Evolutionary conservation across 129 eudicot genomes (phyloP), one percentile per base, ranked within the genome.

Genomic region (Lactuca saligna): DNA sequence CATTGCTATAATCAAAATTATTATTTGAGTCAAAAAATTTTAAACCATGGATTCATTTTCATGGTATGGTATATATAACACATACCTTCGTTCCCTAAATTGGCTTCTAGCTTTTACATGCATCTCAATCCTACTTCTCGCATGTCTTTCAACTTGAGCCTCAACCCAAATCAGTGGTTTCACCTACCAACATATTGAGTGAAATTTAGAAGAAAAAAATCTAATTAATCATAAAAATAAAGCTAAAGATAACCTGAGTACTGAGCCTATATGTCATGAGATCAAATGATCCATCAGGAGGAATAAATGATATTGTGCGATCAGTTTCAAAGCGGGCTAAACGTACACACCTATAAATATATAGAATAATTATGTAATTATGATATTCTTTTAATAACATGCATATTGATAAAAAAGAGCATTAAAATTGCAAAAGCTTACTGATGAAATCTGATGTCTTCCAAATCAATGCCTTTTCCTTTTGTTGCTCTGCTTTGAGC

Each of bases 81-180:
- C 53, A n/a, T 73, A 91, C 97, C 96, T 85, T 61, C 96, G 91
- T 74, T 82, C 97, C 80, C 86, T 86, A 54, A 88, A 91, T 73
- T 88, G 96, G 81, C 97, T 91, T 71, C 88, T 78, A 66, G 96
- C 94, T 76, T 91, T 91, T 70, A 91, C 80, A 73, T 81, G 70
- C 62, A 91, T 75, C 75, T 87, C 96, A 17, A 91, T 79, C 51
- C 97, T 80, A 73, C 97, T 91, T 81, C 91, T 82, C 4, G 94
- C 87, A 66, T 91, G 91, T 77, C 69, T 91, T 82, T 88, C 97
- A 10, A 91, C 73, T 72, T 85, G 97, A 74, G 97, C 96, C 72
- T 91, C 97, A 60, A 91, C 90, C 96, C 96, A 91, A 49, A 91
- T 88, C 6, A 91, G 81, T 60, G 97, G 97, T 76, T 88, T 88